phyloP scores from a whole-genome alignment of 306 rosid species.

The Phaseolus lunatus region DNA sequence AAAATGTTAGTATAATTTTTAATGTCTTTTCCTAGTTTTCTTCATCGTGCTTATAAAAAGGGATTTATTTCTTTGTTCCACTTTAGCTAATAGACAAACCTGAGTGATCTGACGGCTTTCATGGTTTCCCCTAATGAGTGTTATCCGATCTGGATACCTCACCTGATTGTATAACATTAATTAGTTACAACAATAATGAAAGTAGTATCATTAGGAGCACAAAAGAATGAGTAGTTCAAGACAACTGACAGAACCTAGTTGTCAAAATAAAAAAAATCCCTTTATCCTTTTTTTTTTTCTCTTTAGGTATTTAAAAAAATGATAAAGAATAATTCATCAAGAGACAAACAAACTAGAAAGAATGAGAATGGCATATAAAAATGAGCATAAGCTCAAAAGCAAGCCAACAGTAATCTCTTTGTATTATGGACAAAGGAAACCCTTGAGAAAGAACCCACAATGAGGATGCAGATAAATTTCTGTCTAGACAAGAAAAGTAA shows the following conservation, averaged over 20 bases:
- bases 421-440: slow-evolving; percentile 20
- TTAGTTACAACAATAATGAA: slow-evolving; percentile 34
- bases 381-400: slow-evolving; percentile 7
- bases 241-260: not conserved
- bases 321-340: not conserved
- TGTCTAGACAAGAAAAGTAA: not conserved
- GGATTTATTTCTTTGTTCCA: slow-evolving; percentile 18
- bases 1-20: slow-evolving; percentile 26
- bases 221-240: slow-evolving; percentile 3
- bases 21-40: not conserved
- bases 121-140: slow-evolving; percentile 98
- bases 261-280: not conserved
- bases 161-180: slow-evolving; percentile 65
- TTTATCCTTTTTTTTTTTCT: not conserved
- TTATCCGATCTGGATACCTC: slow-evolving; percentile 98
- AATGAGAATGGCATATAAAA: not conserved
- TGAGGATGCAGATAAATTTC: not conserved
- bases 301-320: not conserved
- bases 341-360: not conserved
- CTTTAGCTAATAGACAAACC: slow-evolving; percentile 59
- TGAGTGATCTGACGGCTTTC: slow-evolving; percentile 99
- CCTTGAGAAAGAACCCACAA: not conserved
- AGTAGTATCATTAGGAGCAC: slow-evolving; percentile 10
- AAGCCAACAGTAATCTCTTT: slow-evolving; percentile 8
- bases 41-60: not conserved